Conservation (phyloP, 1,139 yeast species). For the Blastobotrys proliferans region DNA sequence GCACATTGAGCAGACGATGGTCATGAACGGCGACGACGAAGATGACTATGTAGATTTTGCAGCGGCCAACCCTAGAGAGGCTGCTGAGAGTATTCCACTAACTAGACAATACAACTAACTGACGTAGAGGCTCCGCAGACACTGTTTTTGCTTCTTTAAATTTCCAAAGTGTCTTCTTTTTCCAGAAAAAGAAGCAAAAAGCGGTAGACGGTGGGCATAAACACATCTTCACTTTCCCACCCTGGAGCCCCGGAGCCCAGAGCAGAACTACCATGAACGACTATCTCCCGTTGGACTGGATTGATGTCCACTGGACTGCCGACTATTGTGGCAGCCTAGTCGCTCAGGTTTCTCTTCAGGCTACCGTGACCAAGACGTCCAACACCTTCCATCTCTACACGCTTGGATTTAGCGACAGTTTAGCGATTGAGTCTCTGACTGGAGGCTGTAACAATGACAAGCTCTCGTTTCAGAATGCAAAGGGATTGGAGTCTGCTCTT, state of each 20-base stretch:
- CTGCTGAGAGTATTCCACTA: slow-evolving; percentile 12
- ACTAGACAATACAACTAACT: not conserved
- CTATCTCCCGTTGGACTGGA: slow-evolving; percentile 2
- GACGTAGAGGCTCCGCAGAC: not conserved
- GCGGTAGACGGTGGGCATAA: not conserved
- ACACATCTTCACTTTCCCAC: not conserved
- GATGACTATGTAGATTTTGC: slow-evolving; percentile 2
- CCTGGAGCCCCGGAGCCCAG: too few relatives aligned
- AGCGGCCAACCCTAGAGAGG: not conserved
- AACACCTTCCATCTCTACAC: slow-evolving; percentile 13
- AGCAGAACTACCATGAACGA: too few relatives aligned
- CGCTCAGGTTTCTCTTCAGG: not conserved
- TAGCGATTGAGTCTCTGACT: not conserved
- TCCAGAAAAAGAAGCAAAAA: not conserved
- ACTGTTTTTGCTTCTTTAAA: too few relatives aligned
- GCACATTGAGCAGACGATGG: slow-evolving; percentile 8
- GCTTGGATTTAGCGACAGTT: slow-evolving; percentile 7
- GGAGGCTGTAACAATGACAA: not conserved
- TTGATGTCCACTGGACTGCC: slow-evolving; percentile 2
- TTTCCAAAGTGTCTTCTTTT: not conserved
- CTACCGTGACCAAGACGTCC: not conserved
- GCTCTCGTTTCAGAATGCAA: not conserved
- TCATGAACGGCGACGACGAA: not conserved
- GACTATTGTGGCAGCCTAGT: not conserved
- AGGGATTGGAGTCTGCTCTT: not conserved